Evolutionary conservation across 2,329 filamentous ascomycete species (phyloP).

Genomic region (Arthrobotrys sphaeroides): DNA sequence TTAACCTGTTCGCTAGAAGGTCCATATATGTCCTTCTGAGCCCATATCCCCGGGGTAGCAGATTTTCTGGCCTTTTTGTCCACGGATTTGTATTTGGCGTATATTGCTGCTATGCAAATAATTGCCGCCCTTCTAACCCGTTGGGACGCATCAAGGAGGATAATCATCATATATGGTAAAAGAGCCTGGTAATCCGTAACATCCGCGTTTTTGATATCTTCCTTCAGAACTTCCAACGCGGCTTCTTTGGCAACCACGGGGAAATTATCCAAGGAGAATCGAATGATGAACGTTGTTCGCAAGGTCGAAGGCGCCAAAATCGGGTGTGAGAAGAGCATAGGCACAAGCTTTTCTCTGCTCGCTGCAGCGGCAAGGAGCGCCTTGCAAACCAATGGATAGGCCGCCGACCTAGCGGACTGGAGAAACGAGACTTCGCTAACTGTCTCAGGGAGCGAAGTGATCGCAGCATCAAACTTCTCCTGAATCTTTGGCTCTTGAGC

Average conservation of each 20-base stretch:
- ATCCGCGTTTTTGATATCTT: constrained; percentile 51
- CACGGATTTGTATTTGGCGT: constrained; percentile 63
- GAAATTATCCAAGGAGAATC: constrained; percentile 47
- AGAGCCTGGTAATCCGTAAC: constrained; percentile 77
- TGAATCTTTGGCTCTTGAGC: constrained; percentile 29
- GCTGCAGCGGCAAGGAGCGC: constrained; percentile 41
- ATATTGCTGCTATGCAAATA: constrained; percentile 64
- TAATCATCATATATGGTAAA: constrained; percentile 80
- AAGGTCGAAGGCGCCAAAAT: constrained; percentile 61
- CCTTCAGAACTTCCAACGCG: constrained; percentile 72
- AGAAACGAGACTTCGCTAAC: constrained; percentile 59
- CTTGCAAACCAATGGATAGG: constrained; percentile 35
- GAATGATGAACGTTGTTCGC: constrained; percentile 67
- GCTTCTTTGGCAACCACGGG: constrained; percentile 74
- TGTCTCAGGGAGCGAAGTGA: constrained; percentile 54
- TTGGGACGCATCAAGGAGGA: constrained; percentile 78
- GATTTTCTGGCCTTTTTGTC: constrained; percentile 46
- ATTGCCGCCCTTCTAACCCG: constrained; percentile 78
- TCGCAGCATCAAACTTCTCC: constrained; percentile 30
- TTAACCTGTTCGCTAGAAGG: constrained; percentile 64
- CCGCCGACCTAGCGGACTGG: constrained; percentile 29
- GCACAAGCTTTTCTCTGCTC: constrained; percentile 20
- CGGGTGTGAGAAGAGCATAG: constrained; percentile 54
- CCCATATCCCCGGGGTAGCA: constrained; percentile 15
- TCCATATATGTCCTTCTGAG: constrained; percentile 49